These are phyloP conservation scores for Cicer judaicum DNA, from an alignment of 306 rosid species.

Conservation along the genomic window DNA sequence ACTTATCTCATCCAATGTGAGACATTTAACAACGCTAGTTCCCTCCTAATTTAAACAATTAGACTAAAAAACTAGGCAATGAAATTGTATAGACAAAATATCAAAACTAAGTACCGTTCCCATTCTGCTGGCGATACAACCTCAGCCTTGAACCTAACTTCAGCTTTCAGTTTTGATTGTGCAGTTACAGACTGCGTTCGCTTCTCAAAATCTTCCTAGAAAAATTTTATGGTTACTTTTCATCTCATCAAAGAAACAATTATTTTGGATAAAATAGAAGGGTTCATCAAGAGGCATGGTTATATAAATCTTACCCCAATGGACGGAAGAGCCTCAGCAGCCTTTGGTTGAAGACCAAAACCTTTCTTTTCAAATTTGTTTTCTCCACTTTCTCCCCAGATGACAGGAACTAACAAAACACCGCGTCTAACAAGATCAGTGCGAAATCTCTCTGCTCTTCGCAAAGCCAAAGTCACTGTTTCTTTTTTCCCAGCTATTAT, in stretches of 20 bases:
- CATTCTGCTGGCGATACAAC: constrained; percentile 84
- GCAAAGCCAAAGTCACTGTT: constrained; percentile 70
- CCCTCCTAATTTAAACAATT: background rate
- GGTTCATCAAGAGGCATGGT: constrained; percentile 33
- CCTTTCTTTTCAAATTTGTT: constrained; percentile 84
- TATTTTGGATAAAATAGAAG: constrained; percentile 17
- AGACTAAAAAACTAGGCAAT: background rate
- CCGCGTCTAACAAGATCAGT: constrained; percentile 84
- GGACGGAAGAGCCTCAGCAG: constrained; percentile 80
- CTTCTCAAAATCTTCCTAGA: constrained; percentile 94
- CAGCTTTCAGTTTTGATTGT: constrained; percentile 88
- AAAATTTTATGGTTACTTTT: constrained; percentile 42
- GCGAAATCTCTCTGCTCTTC: constrained; percentile 79
- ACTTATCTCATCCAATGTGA: too few relatives aligned
- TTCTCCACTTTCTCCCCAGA: constrained; percentile 77
- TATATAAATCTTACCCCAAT: constrained; percentile 73
- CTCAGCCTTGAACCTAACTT: constrained; percentile 93
- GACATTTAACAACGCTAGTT: background rate
- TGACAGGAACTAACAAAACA: constrained; percentile 82
- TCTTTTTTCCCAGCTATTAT: constrained; percentile 91
- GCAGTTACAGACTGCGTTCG: constrained; percentile 82
- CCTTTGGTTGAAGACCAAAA: constrained; percentile 67
- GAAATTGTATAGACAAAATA: constrained; percentile 21
- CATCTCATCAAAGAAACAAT: constrained; percentile 43
- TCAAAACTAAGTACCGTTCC: constrained; percentile 72